phyloP scores from a whole-genome alignment of 2,329 filamentous ascomycete genomes.

The Magnaporthales sp. region DNA sequence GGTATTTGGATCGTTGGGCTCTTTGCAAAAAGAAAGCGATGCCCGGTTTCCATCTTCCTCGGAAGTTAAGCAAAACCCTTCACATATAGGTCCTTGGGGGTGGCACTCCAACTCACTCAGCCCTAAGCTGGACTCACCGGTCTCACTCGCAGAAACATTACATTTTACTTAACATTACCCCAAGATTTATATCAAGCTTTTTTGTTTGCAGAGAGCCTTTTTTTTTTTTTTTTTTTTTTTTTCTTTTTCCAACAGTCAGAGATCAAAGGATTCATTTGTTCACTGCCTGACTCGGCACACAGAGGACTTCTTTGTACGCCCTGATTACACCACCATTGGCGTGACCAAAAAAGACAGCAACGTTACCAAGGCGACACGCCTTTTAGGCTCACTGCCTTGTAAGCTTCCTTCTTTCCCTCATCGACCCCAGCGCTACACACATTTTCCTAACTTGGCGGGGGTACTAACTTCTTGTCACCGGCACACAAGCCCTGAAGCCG shows the following conservation, averaged over 20 bases:
- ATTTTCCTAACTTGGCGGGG: not conserved
- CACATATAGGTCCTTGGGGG: not conserved
- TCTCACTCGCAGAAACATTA: not conserved
- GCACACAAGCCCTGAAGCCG: not conserved
- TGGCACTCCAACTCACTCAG: not conserved
- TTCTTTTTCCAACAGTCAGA: not conserved
- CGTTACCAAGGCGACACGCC: constrained; percentile 1
- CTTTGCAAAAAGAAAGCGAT: not conserved
- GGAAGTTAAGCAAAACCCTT: not conserved
- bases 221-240: not conserved
- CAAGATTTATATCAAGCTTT: not conserved
- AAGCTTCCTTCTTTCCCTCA: not conserved
- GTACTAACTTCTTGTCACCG: not conserved
- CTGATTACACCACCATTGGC: not conserved
- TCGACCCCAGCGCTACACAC: not conserved
- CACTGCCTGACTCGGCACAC: not conserved
- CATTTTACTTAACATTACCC: not conserved
- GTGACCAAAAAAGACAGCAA: not conserved
- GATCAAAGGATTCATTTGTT: not conserved
- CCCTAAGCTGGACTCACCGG: not conserved
- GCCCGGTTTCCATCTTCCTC: not conserved
- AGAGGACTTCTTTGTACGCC: not conserved
- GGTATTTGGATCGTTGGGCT: not conserved
- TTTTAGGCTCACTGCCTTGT: not conserved
- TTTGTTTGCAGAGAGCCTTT: not conserved